Percentiles rank a stretch among this genome's conserved stretches.
These are phyloP conservation scores for Eimeria maxima DNA, from an alignment of 169 alveolate genomes.

Conservation along the genomic window DNA sequence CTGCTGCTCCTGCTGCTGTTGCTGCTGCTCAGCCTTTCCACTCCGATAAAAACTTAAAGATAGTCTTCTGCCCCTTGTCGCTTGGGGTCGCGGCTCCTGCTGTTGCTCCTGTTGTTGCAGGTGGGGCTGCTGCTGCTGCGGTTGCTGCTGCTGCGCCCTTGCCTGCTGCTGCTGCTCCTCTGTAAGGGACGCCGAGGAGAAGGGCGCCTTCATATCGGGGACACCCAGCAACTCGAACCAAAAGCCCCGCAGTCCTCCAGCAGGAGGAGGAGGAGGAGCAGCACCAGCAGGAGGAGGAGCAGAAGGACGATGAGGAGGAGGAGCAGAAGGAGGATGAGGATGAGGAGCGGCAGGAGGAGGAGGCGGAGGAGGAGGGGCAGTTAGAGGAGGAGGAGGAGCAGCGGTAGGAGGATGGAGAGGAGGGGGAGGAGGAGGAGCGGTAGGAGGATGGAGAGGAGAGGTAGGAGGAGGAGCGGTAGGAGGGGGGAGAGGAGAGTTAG, in stretches of 20 bases:
- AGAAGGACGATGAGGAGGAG: neutral
- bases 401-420: neutral
- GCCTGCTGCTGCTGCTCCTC: slow-evolving; percentile 56
- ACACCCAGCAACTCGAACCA: slow-evolving; percentile 59
- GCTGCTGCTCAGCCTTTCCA: slow-evolving; percentile 14
- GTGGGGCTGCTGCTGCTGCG: neutral
- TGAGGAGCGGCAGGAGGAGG: neutral
- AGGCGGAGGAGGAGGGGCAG: neutral
- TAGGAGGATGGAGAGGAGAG: too few relatives aligned
- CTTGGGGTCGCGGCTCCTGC: neutral
- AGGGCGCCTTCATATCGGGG: slow-evolving; percentile 38
- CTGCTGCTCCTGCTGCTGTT: neutral
- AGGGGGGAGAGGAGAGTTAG: too few relatives aligned
- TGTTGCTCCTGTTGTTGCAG: neutral
- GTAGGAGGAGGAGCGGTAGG: too few relatives aligned
- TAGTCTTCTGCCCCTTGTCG: neutral
- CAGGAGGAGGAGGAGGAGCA: slow-evolving; percentile 35
- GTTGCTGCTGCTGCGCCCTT: neutral
- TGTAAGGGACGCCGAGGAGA: neutral
- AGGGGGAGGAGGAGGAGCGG: neutral
- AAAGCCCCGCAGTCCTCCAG: slow-evolving; percentile 57
- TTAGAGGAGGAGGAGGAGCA: too few relatives aligned
- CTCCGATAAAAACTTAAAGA: neutral
- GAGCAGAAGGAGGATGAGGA: neutral
- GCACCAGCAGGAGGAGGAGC: neutral